Conservation (phyloP, 129 eudicot species). For the Ambrosia trifida region DNA sequence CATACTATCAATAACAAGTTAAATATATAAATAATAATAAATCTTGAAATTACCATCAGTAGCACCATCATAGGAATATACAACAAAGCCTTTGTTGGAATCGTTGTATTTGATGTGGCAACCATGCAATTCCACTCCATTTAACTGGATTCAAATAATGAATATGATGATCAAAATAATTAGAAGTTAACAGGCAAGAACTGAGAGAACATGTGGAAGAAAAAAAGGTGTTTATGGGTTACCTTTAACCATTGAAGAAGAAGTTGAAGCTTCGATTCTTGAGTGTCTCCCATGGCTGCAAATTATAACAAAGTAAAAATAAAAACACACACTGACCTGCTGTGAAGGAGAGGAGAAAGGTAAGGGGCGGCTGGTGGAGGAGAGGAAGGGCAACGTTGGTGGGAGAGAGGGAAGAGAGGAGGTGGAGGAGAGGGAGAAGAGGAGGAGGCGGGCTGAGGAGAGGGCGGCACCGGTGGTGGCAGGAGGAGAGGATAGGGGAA, state of each 20-base stretch:
- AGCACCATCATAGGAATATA: slow-evolving; percentile 51
- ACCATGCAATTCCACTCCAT: slow-evolving; percentile 81
- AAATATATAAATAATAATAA: background rate
- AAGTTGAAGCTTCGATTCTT: slow-evolving; percentile 67
- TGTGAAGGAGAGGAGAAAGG: no score
- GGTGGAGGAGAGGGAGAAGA: no score
- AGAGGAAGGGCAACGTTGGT: no score
- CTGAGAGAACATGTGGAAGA: background rate
- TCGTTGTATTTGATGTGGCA: slow-evolving; percentile 77
- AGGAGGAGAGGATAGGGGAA: no score
- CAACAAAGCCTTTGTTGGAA: slow-evolving; percentile 77
- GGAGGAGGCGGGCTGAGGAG: no score
- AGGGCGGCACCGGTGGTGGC: no score
- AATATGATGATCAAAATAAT: background rate
- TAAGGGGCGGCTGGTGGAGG: no score
- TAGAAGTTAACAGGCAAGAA: background rate
- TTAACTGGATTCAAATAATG: slow-evolving; percentile 59
- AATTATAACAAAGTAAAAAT: background rate
- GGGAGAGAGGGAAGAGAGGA: no score
- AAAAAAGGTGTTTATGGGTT: slow-evolving; percentile 8
- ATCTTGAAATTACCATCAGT: slow-evolving; percentile 53
- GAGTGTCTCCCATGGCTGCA: slow-evolving; percentile 57
- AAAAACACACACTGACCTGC: no score
- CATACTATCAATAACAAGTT: background rate
- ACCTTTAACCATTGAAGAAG: slow-evolving; percentile 92